A percentile compares a stretch with the other conserved stretches of the same genome.
phyloP scores from a whole-genome alignment of 208 protist species.

The Angomonas deanei region DNA sequence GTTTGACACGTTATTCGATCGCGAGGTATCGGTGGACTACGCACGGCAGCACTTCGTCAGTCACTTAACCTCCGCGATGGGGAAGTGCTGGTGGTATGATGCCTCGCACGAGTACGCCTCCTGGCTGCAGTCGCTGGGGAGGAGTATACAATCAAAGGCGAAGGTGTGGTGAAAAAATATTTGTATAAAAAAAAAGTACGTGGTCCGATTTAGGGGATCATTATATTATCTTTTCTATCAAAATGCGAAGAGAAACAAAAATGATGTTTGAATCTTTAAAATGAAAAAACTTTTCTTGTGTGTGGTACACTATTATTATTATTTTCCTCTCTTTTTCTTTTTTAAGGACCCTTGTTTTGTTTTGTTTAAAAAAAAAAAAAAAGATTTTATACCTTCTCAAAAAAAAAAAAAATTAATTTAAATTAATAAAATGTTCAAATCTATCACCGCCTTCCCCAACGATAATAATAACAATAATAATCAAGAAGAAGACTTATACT shows the following conservation, averaged over 20 bases:
- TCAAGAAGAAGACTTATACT: neutral
- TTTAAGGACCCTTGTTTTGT: neutral
- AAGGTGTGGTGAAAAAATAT: neutral
- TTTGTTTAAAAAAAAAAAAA: neutral
- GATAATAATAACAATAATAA: neutral
- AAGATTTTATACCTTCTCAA: neutral
- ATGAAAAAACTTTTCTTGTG: too few relatives aligned
- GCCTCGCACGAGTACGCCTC: neutral
- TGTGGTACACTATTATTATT: neutral
- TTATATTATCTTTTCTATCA: neutral
- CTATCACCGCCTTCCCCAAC: neutral
- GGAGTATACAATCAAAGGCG: neutral
- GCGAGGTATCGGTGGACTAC: neutral
- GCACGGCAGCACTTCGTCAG: neutral
- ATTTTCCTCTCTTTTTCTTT: constrained; percentile 11
- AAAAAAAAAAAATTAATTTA: neutral
- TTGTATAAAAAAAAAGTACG: too few relatives aligned
- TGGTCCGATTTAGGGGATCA: too few relatives aligned
- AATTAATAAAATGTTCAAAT: neutral
- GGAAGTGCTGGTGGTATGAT: neutral
- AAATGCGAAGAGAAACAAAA: neutral
- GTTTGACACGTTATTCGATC: neutral
- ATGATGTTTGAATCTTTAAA: too few relatives aligned
- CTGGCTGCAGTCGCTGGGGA: neutral
- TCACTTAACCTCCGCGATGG: neutral